Percentiles rank a stretch among this genome's conserved stretches.
Conservation (phyloP, 768 basidiomycete genomes). For the Suillus tomentosus region DNA sequence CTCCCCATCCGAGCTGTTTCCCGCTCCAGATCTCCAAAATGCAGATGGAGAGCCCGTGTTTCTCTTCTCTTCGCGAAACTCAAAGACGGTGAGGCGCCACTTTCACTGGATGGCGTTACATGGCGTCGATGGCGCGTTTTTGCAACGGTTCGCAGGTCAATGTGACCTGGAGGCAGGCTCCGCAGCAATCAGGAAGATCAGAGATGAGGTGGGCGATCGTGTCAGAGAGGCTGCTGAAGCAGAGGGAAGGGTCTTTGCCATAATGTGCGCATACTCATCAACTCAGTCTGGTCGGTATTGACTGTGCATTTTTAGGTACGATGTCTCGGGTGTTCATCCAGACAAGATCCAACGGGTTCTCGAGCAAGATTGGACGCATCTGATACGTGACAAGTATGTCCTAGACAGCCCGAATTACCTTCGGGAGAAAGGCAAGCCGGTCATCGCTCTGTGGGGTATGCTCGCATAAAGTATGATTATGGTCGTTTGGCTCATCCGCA, state of each 20-base stretch:
- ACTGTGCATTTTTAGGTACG: not conserved
- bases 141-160: not conserved
- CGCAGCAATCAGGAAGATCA: not conserved
- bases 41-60: slow-evolving; percentile 59
- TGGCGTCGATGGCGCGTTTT: not conserved
- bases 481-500: not conserved
- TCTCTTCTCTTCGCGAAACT: slow-evolving; percentile 78
- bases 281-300: not conserved
- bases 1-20: slow-evolving; percentile 67
- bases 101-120: slow-evolving; percentile 68
- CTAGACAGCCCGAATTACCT: slow-evolving; percentile 3
- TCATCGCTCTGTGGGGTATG: not conserved
- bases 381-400: not conserved
- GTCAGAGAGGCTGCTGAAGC: slow-evolving; percentile 1
- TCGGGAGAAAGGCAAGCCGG: not conserved
- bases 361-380: slow-evolving; percentile 1
- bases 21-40: slow-evolving; percentile 64
- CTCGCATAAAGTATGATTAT: not conserved
- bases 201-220: slow-evolving; percentile 1
- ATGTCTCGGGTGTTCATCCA: not conserved
- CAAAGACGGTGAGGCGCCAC: slow-evolving; percentile 67
- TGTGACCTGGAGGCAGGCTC: not conserved
- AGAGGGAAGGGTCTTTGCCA: not conserved
- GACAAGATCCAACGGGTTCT: not conserved
- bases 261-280: not conserved